Percentiles rank a stretch among this genome's conserved stretches.
phyloP scores from a whole-genome alignment of 768 basidiomycete genomes.

The Fibroporia radiculosa region DNA sequence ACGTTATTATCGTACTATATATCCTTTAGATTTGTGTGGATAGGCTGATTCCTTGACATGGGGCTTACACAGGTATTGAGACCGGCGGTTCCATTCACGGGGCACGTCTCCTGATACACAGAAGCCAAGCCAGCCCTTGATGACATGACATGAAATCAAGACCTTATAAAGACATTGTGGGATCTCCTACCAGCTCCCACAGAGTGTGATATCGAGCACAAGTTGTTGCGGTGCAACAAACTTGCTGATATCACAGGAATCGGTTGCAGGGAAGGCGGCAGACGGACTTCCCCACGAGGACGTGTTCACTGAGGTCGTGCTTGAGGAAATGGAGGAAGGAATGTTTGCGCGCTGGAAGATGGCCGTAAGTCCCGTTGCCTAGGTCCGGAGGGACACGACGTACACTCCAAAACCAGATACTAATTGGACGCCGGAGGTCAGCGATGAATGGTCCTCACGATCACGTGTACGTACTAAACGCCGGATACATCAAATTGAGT shows the following conservation, averaged over 20 bases:
- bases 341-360: constrained; percentile 28
- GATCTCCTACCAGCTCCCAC: constrained; percentile 37
- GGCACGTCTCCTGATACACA: constrained; percentile 39
- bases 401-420: constrained; percentile 46
- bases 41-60: background rate
- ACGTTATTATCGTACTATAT: constrained; percentile 40
- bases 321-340: constrained; percentile 27
- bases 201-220: constrained; percentile 50
- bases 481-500: constrained; percentile 56
- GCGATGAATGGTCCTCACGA: background rate
- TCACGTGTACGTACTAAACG: constrained; percentile 28
- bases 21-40: background rate
- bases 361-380: background rate
- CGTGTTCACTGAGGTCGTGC: constrained; percentile 27
- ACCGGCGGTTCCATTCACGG: constrained; percentile 28
- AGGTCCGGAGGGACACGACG: constrained; percentile 4
- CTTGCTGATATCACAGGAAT: constrained; percentile 34
- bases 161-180: background rate
- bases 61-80: constrained; percentile 23
- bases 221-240: constrained; percentile 44
- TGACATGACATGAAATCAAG: background rate
- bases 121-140: constrained; percentile 43
- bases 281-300: constrained; percentile 40
- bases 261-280: constrained; percentile 31
- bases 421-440: constrained; percentile 8